Conservation (phyloP, 768 basidiomycete species). For the Trametes punicea region DNA sequence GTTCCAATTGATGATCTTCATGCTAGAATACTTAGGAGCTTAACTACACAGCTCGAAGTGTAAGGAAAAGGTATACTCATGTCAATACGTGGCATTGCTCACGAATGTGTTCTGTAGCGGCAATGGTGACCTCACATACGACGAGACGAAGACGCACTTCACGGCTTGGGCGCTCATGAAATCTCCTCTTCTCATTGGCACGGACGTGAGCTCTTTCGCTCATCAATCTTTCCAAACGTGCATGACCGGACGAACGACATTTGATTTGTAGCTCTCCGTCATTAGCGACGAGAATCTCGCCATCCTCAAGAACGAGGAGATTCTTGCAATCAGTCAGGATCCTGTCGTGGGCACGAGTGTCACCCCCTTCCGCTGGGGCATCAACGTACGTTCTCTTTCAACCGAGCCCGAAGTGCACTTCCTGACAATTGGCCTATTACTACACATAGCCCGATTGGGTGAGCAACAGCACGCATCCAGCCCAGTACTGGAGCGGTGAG, state of each 20-base stretch:
- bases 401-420: not conserved
- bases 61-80: not conserved
- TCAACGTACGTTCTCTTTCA: slow-evolving; percentile 46
- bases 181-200: slow-evolving; percentile 61
- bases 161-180: slow-evolving; percentile 74
- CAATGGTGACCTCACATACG: slow-evolving; percentile 56
- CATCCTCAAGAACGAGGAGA: slow-evolving; percentile 60
- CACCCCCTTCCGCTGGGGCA: slow-evolving; percentile 66
- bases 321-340: slow-evolving; percentile 69
- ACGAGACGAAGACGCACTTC: slow-evolving; percentile 68
- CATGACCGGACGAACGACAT: not conserved
- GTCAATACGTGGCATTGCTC: too few relatives aligned
- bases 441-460: slow-evolving; percentile 39
- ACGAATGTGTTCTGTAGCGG: slow-evolving; percentile 38
- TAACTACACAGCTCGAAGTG: slow-evolving; percentile 18
- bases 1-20: not conserved
- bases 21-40: not conserved
- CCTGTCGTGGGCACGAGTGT: slow-evolving; percentile 56
- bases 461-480: slow-evolving; percentile 47
- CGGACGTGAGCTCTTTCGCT: slow-evolving; percentile 29
- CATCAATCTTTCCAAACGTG: not conserved
- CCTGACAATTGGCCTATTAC: not conserved
- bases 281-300: slow-evolving; percentile 49
- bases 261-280: slow-evolving; percentile 49
- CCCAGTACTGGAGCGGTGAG: slow-evolving; percentile 71